Percentiles rank a stretch among this genome's conserved stretches.
Evolutionary conservation across 1,139 yeast genomes (phyloP).

Genomic region (Casaregolazyma suthepensis): DNA sequence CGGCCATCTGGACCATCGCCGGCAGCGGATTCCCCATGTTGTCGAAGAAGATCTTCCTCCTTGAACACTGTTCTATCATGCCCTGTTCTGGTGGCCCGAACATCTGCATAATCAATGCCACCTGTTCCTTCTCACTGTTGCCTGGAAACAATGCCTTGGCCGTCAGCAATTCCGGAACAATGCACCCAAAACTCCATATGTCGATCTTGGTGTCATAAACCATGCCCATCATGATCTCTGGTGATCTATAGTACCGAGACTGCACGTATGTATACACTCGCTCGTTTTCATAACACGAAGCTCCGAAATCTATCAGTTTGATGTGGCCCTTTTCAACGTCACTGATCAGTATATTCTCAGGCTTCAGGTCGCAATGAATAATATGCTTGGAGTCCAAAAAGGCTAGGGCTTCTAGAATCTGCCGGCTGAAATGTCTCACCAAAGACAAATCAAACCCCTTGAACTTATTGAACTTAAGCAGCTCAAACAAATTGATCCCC

Average conservation of each 20-base stretch:
- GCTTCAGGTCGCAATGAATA: slow-evolving; percentile 87
- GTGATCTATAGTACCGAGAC: slow-evolving; percentile 91
- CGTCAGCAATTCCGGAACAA: slow-evolving; percentile 56
- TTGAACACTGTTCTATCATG: slow-evolving; percentile 35
- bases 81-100: slow-evolving; percentile 55
- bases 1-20: slow-evolving; percentile 28
- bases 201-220: slow-evolving; percentile 64
- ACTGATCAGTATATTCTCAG: slow-evolving; percentile 81
- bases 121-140: slow-evolving; percentile 59
- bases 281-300: slow-evolving; percentile 88
- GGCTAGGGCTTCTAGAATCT: slow-evolving; percentile 54
- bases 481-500: slow-evolving; percentile 61
- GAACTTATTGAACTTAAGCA: slow-evolving; percentile 55
- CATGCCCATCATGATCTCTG: slow-evolving; percentile 80
- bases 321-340: slow-evolving; percentile 80
- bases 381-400: slow-evolving; percentile 52
- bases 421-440: slow-evolving; percentile 46
- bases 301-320: slow-evolving; percentile 93
- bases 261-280: slow-evolving; percentile 91
- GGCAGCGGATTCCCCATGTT: slow-evolving; percentile 38
- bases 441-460: slow-evolving; percentile 54
- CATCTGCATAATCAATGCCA: slow-evolving; percentile 51
- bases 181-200: slow-evolving; percentile 74
- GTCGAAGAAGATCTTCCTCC: slow-evolving; percentile 38
- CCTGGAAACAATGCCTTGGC: slow-evolving; percentile 71